Base-by-base conservation (phyloP, 108 stramenopile genomes). In the Thalassiosira profunda region DNA sequence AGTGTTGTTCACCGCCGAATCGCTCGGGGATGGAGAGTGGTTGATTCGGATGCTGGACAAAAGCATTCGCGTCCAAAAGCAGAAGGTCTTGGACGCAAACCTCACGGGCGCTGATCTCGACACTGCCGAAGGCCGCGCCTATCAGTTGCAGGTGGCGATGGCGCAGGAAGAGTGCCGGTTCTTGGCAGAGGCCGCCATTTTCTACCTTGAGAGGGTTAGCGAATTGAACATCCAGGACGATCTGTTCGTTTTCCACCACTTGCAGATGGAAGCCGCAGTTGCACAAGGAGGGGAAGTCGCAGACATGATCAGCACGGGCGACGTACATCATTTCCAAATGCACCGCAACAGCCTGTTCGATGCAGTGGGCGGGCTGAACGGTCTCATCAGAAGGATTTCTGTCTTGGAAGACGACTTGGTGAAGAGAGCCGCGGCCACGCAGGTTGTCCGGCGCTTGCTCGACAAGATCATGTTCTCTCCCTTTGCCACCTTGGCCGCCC, bases 261-360 rank as follows among this genome's bases (percentile, higher is more conserved):
- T 58, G 2, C 57, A 58, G 40, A 58, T 58, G 57, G 40, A 43
- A 42, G 5, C 17, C 12, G 30, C 29, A 52, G 9, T 52, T 8
- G 17, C 51, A 1, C 17, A 31, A 31, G 14, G 14, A 2, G 40
- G 42, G 14, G 20, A 20, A 18, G 45, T 47, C 21, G 45, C 45
- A 0, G 57, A 58, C 25, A 45, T 58, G 43, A 42, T 58, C 44
- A 41, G 23, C 48, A 23, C 45, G 1, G 20, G 57, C 40, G 57
- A 58, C 48, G 5, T 58, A 7, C 57, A 11, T 15, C 57, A 58
- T 1, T 58, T 58, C n/a, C 25, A 21, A n/a, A 48, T 14, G 15
- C 42, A 58, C 15, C 44, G 57, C n/a, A 46, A 58, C 40, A 46
- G 24, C 15, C 55, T 56, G 41, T 56, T 44, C 44, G 55, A 56